A percentile compares a stretch with the other conserved stretches of the same genome.
These are phyloP conservation scores for Blastocystis hominis DNA, from an alignment of 352 stramenopile genomes.

Conservation along the genomic window DNA sequence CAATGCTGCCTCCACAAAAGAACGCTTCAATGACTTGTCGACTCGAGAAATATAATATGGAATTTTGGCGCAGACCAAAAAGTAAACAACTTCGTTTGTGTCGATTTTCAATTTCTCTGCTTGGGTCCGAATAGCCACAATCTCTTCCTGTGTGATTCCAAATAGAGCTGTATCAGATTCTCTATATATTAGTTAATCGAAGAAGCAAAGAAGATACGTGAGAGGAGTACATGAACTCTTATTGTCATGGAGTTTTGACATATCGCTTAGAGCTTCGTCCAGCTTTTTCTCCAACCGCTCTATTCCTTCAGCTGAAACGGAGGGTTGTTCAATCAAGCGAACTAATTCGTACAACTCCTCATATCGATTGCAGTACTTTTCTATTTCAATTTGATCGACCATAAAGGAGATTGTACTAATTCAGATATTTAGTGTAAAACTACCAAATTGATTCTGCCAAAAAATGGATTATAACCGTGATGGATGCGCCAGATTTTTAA, in stretches of 20 bases:
- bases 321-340: not conserved
- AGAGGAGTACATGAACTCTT: not conserved
- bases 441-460: not conserved
- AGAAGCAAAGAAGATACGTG: not conserved
- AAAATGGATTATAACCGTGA: not conserved
- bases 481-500: not conserved
- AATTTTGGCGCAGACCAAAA: slow-evolving; percentile 23
- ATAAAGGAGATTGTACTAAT: not conserved
- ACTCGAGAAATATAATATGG: slow-evolving; percentile 22
- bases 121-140: not conserved
- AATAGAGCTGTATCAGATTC: not conserved
- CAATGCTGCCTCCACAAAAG: slow-evolving; percentile 24
- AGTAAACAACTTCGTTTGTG: slow-evolving; percentile 15
- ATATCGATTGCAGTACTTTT: slow-evolving; percentile 52
- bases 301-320: not conserved
- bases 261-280: not conserved
- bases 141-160: not conserved
- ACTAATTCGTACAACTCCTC: slow-evolving; percentile 18
- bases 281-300: not conserved
- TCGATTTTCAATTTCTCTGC: not conserved
- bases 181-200: not conserved
- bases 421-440: not conserved
- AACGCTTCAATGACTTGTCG: slow-evolving; percentile 41
- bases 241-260: not conserved
- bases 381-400: slow-evolving; percentile 39